These are phyloP conservation scores for Zygoascus biomembranicola DNA, from an alignment of 805 yeast genomes.

Conservation along the genomic window DNA sequence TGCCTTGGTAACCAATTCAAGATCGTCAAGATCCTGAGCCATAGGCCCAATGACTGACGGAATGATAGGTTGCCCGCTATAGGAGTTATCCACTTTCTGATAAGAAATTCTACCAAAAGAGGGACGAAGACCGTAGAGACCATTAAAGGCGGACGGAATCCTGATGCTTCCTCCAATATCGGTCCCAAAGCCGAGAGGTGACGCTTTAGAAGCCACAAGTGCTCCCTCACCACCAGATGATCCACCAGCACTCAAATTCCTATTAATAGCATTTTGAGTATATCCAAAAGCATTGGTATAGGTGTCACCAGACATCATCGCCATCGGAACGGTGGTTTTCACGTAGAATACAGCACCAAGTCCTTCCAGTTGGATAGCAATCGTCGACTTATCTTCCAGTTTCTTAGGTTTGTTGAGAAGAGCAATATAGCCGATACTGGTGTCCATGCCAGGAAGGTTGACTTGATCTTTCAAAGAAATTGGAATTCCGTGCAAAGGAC, in stretches of 20 bases:
- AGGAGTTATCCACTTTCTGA: slow-evolving; percentile 17
- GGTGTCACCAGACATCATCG: slow-evolving; percentile 44
- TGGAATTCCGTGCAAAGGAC: slow-evolving; percentile 63
- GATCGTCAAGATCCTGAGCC: slow-evolving; percentile 31
- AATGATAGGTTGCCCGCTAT: slow-evolving; percentile 33
- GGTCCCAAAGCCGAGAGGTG: slow-evolving; percentile 44
- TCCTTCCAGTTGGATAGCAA: slow-evolving; percentile 35
- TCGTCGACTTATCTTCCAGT: slow-evolving; percentile 31
- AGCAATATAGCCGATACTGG: slow-evolving; percentile 48
- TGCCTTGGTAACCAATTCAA: slow-evolving; percentile 33
- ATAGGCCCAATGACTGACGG: slow-evolving; percentile 45
- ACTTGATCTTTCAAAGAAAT: slow-evolving; percentile 53
- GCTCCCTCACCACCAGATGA: slow-evolving; percentile 52
- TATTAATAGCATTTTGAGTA: slow-evolving; percentile 39
- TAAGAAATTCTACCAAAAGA: slow-evolving; percentile 29
- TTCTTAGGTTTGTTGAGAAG: slow-evolving; percentile 42
- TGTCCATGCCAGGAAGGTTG: slow-evolving; percentile 51
- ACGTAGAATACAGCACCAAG: slow-evolving; percentile 47
- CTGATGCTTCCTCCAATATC: slow-evolving; percentile 50
- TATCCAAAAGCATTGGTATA: slow-evolving; percentile 37
- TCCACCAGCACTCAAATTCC: slow-evolving; percentile 42
- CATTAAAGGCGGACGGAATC: slow-evolving; percentile 39
- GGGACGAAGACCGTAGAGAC: slow-evolving; percentile 42
- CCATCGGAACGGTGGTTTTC: slow-evolving; percentile 47
- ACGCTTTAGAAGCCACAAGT: slow-evolving; percentile 35